Evolutionary conservation across 148 eudicot species (phyloP), one percentile per base, ranked within the genome.

Genomic region (Limonium bicolor): DNA sequence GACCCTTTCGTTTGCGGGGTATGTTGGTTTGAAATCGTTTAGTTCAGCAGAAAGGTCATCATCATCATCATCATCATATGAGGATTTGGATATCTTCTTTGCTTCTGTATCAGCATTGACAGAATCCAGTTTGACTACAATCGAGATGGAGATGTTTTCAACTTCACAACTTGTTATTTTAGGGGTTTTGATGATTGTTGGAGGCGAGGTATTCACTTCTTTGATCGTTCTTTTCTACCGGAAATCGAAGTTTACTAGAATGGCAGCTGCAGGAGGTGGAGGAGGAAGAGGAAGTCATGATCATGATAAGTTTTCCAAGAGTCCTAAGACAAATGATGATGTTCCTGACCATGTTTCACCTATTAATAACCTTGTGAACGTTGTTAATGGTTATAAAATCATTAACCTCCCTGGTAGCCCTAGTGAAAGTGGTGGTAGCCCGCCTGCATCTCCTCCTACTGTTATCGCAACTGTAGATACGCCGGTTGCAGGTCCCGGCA

Each of bases 141-240:
- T 82, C 2, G 82, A 82, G 38, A 77, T 82, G 86, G 94, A 82
- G 60, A 74, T 59, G 36, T 77, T 78, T 23, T 72, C 86, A 3
- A 47, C 76, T 41, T 29, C 64, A 35, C 94, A 82, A 54, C 86
- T 82, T 5, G 20, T 69, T 4, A 2, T 82, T 26, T 15, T 82
- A 6, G 78, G 72, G 24, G 4, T 72, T 19, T 43, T 82, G 26
- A 82, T 82, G 86, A 63, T 82, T 7, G 5, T 67, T 1, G 86
- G 87, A 39, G 83, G 94, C 2, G 94, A 78, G 34, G 77, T 74
- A 2, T 82, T 74, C 25, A 58, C 64, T 24, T 82, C 94, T 56
- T 58, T 74, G 69, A 42, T 74, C 18, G 62, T 64, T 9, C 75
- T 82, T 43, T 61, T 56, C 21, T 50, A 68, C 43, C 35, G 53